A percentile compares a stretch with the other conserved stretches of the same genome.
These are phyloP conservation scores for Pseudomicrostroma phylloplanum DNA, from an alignment of 1,284 basidiomycete genomes.

Conservation along the genomic window DNA sequence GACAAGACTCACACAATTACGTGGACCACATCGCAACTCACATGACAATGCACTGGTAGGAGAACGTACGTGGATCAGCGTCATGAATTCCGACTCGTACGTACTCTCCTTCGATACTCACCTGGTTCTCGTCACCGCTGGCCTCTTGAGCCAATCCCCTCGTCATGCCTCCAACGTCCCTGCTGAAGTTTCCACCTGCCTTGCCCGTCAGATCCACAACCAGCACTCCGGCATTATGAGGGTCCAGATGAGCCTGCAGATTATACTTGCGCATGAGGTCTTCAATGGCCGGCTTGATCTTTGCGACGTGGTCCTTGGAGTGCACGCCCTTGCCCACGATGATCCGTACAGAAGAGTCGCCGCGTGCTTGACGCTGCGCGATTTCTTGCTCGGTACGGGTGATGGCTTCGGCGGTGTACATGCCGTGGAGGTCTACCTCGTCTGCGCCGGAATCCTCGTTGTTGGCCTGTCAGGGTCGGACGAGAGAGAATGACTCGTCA, in stretches of 20 bases:
- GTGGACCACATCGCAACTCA: too few relatives aligned
- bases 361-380: constrained; percentile 62
- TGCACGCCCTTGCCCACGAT: constrained; percentile 85
- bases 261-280: constrained; percentile 77
- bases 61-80: too few relatives aligned
- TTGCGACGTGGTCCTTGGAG: constrained; percentile 69
- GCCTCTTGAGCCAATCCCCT: constrained; percentile 38
- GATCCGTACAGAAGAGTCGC: constrained; percentile 67
- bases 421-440: constrained; percentile 70
- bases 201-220: constrained; percentile 66
- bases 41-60: too few relatives aligned
- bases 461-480: constrained; percentile 10
- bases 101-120: neutral
- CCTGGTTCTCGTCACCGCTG: constrained; percentile 37
- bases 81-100: too few relatives aligned
- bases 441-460: constrained; percentile 15
- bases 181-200: constrained; percentile 37
- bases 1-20: too few relatives aligned
- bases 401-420: constrained; percentile 77
- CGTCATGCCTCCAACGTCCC: constrained; percentile 34
- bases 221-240: constrained; percentile 75
- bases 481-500: too few relatives aligned
- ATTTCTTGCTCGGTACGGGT: constrained; percentile 58
- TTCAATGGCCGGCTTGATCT: constrained; percentile 88
- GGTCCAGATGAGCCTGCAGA: constrained; percentile 71